Percentiles rank a stretch among this genome's conserved stretches.
Conservation (phyloP, 331 rosid species). For the Acacia pycnantha region DNA sequence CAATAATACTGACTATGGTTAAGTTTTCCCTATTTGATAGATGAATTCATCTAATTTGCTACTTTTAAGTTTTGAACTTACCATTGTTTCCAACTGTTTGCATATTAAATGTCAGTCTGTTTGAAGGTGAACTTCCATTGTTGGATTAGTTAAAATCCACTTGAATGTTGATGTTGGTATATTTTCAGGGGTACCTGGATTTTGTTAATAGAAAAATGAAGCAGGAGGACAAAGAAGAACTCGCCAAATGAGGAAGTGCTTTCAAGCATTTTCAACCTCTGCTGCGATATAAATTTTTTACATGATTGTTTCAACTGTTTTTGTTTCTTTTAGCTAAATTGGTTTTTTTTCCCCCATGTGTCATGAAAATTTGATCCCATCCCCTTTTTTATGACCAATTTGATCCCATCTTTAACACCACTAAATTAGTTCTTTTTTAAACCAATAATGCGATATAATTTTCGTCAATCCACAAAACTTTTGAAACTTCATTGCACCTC, state of each 20-base stretch:
- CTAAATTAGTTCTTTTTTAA: not conserved
- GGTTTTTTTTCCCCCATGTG: not conserved
- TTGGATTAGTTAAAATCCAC: not conserved
- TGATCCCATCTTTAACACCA: not conserved
- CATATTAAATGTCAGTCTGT: not conserved
- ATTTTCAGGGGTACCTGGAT: conserved; percentile 81
- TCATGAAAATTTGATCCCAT: not conserved
- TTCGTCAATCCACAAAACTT: too few species aligned
- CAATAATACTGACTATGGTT: not conserved
- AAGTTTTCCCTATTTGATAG: not conserved
- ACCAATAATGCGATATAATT: not conserved
- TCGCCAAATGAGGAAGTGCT: conserved; percentile 27
- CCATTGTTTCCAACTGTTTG: not conserved
- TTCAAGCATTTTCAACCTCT: conserved; percentile 20
- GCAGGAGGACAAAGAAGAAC: conserved; percentile 24
- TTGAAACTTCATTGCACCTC: too few species aligned
- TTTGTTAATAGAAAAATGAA: conserved; percentile 57
- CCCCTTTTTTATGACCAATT: not conserved
- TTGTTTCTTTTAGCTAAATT: conserved; percentile 14
- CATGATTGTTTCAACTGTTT: not conserved
- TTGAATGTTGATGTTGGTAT: conserved; percentile 4
- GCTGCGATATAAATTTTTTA: not conserved
- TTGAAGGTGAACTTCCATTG: not conserved
- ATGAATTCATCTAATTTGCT: not conserved
- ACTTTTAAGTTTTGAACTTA: not conserved